Evolutionary conservation across 1,139 yeast species (phyloP).

Genomic region (Sugiyamaella paludigena): DNA sequence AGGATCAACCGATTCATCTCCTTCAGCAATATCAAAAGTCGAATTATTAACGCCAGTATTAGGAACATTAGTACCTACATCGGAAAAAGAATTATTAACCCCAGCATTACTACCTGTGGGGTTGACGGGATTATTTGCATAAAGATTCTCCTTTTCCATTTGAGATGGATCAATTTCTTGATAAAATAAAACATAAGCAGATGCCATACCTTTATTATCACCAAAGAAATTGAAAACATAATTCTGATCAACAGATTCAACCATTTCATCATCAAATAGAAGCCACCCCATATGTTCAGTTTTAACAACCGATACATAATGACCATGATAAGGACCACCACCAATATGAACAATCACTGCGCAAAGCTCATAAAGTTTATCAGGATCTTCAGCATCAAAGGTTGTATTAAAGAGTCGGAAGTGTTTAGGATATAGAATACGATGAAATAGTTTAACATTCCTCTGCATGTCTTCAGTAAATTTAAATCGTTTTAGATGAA

Average conservation of each 20-base stretch:
- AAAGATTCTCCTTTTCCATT: conserved; percentile 30
- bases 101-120: conserved; percentile 9
- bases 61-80: conserved; percentile 6
- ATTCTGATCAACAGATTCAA: conserved; percentile 79
- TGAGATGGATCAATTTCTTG: conserved; percentile 39
- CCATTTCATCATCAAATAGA: conserved; percentile 91
- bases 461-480: conserved; percentile 80
- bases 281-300: conserved; percentile 83
- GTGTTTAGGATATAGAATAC: conserved; percentile 75
- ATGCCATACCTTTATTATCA: conserved; percentile 81
- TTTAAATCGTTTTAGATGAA: conserved; percentile 88
- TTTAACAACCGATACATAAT: conserved; percentile 83
- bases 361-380: conserved; percentile 71
- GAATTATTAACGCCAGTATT: conserved; percentile 12
- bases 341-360: conserved; percentile 93
- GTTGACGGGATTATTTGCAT: conserved; percentile 23
- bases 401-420: conserved; percentile 76
- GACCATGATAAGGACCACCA: conserved; percentile 98
- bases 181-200: conserved; percentile 88
- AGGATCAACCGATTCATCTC: background rate
- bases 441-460: conserved; percentile 82
- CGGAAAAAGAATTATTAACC: conserved; percentile 1
- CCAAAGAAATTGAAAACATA: conserved; percentile 88
- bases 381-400: conserved; percentile 48
- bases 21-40: conserved; percentile 2